Evolutionary conservation across 345 rosid species (phyloP).

Genomic region (Bruguiera gymnorhiza): DNA sequence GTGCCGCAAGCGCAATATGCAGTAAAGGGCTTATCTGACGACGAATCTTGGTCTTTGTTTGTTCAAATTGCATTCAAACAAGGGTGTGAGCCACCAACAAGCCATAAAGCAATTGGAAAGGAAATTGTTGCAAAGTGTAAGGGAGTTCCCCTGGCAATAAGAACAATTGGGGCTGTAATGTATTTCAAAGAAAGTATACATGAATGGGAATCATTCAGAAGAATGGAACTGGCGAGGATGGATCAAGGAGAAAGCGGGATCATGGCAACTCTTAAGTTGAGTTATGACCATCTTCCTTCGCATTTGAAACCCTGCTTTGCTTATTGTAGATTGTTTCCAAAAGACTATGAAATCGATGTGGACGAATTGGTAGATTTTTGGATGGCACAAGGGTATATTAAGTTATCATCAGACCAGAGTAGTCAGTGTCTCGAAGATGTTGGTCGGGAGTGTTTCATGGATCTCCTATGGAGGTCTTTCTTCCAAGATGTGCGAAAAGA

Average conservation of each 20-base stretch:
- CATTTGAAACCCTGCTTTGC: constrained; percentile 33
- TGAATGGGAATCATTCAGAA: too few species aligned
- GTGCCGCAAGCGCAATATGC: too few species aligned
- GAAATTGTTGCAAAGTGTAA: constrained; percentile 8
- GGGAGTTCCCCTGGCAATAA: too few species aligned
- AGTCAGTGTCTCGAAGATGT: background rate
- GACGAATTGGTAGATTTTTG: constrained; percentile 15
- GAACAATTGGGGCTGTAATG: too few species aligned
- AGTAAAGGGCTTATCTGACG: too few species aligned
- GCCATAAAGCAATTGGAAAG: background rate
- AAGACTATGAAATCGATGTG: constrained; percentile 3
- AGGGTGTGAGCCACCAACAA: constrained; percentile 11
- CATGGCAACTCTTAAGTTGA: constrained; percentile 17
- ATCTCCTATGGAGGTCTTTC: constrained; percentile 8
- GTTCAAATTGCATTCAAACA: too few species aligned
- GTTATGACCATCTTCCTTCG: constrained; percentile 23
- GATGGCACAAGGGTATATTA: constrained; percentile 25
- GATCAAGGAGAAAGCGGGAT: background rate
- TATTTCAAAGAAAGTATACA: too few species aligned
- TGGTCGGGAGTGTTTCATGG: background rate
- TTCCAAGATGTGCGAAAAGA: constrained; percentile 20
- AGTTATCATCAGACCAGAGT: background rate
- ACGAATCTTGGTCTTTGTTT: too few species aligned
- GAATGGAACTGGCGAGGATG: too few species aligned
- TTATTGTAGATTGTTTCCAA: constrained; percentile 26